A percentile compares a stretch with the other conserved stretches of the same genome.
Evolutionary conservation across 257 asterid genomes (phyloP).

Genomic region (Anisodus acutangulus): DNA sequence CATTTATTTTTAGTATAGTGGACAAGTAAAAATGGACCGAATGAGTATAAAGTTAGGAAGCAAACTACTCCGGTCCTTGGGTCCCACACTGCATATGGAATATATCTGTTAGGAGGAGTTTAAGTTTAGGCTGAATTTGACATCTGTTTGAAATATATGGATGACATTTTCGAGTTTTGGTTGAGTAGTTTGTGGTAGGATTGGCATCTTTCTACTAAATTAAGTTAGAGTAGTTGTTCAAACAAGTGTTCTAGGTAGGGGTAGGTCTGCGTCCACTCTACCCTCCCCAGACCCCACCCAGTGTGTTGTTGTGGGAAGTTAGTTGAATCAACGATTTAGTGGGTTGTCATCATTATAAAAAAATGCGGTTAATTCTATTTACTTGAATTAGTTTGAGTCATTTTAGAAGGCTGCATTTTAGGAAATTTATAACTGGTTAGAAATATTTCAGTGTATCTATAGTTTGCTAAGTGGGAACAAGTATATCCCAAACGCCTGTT

Average conservation of each 20-base stretch:
- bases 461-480: neutral
- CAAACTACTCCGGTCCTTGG: neutral
- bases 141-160: neutral
- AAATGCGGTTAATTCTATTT: neutral
- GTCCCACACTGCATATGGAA: neutral
- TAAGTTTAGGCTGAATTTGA: conserved; percentile 24
- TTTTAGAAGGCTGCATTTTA: neutral
- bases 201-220: neutral
- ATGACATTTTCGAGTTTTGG: neutral
- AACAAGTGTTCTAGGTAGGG: too few relatives aligned
- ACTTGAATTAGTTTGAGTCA: neutral
- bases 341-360: neutral
- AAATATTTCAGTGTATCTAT: neutral
- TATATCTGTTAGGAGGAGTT: neutral
- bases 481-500: neutral
- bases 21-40: too few relatives aligned
- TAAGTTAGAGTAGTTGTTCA: neutral
- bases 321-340: neutral
- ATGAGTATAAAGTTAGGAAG: neutral
- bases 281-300: too few relatives aligned
- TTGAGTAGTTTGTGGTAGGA: neutral
- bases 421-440: neutral
- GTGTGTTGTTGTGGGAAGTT: neutral
- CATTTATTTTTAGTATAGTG: too few relatives aligned
- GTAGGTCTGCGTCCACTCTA: too few relatives aligned